A percentile compares a stretch with the other conserved stretches of the same genome.
These are phyloP conservation scores for Piromyces finnis DNA, from an alignment of 192 early-diverging fungal genomes.

Conservation along the genomic window DNA sequence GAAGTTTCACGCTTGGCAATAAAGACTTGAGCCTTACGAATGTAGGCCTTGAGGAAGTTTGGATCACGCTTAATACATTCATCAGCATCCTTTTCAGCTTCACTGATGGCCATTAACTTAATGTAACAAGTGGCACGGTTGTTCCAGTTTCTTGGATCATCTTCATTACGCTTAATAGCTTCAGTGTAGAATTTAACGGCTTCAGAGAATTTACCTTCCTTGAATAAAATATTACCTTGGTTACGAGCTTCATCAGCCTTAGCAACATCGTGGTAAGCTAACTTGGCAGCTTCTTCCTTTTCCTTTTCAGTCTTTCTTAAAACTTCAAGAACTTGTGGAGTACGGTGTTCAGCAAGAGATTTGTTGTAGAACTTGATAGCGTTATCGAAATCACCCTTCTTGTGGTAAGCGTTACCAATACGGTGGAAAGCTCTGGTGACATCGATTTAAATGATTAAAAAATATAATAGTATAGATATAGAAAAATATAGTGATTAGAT, in stretches of 20 bases:
- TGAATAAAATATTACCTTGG: conserved; percentile 83
- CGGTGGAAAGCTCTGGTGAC: conserved; percentile 62
- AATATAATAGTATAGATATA: no score
- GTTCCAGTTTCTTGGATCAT: conserved; percentile 75
- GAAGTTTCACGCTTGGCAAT: conserved; percentile 76
- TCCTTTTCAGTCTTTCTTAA: conserved; percentile 66
- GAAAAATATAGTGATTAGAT: no score
- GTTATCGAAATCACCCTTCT: conserved; percentile 54
- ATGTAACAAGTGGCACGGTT: conserved; percentile 93
- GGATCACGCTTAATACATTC: conserved; percentile 68
- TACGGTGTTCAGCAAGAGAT: conserved; percentile 89
- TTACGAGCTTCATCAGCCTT: conserved; percentile 84
- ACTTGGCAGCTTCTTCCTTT: conserved; percentile 58
- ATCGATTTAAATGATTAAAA: no score
- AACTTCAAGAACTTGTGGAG: conserved; percentile 75
- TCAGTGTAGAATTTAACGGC: conserved; percentile 87
- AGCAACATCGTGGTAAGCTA: conserved; percentile 64
- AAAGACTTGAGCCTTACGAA: conserved; percentile 83
- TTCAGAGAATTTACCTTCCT: conserved; percentile 63
- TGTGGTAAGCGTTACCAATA: conserved; percentile 75
- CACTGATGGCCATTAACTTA: conserved; percentile 82
- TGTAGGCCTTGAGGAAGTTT: conserved; percentile 83
- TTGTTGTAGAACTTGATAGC: conserved; percentile 86
- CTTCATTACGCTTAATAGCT: conserved; percentile 87
- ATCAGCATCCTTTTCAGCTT: conserved; percentile 92